Evolutionary conservation across 2,329 filamentous ascomycete species (phyloP), one percentile per base, ranked within the genome.

Genomic region (Ceratocystiopsis brevicomis): DNA sequence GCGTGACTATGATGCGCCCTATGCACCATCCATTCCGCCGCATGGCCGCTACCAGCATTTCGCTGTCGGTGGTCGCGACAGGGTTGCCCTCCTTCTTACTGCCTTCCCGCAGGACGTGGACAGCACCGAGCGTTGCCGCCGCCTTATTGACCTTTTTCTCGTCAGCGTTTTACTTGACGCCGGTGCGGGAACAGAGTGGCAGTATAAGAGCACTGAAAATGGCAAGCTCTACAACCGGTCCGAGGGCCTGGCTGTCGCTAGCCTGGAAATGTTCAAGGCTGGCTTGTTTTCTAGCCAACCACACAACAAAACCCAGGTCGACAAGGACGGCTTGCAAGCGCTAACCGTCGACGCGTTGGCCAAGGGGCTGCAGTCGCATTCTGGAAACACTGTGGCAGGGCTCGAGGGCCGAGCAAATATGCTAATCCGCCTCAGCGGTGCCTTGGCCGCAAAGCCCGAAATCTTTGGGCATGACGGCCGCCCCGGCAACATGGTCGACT

Each of bases 401-500:
- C 63, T 96, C 3, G 78, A 93, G 56, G 88, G 88, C 39, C 76
- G 90, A 45, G 78, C 86, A 5, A 78, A 79, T 16, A 69, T 98
- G 39, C 65, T 98, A 37, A 69, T 83, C 37, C 71, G 80, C 41
- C 69, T 98, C 1, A 76, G 76, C 13, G 69, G 78, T 49, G 87
- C 88, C 6, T 63, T 98, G 44, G 64, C 68, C 3, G 71, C 78
- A 49, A 86, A 88, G 56, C 69, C 75, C 46, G 80, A 90, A 41
- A 80, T 85, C 52, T 98, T 95, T 59, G 88, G 88, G 19, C 68
- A 72, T 1, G 77, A 87, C 55, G 82, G 79, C 42, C 72, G 90
- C 45, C 90, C 90, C 12, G 90, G 90, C 52, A 92, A 94, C 58
- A 86, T 98, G 77, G 76, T 96, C 48, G 88, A 96, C 59, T 87